Evolutionary conservation across 1,139 yeast genomes (phyloP), one percentile per base, ranked within the genome.

Genomic region (Fermentozyma sake): DNA sequence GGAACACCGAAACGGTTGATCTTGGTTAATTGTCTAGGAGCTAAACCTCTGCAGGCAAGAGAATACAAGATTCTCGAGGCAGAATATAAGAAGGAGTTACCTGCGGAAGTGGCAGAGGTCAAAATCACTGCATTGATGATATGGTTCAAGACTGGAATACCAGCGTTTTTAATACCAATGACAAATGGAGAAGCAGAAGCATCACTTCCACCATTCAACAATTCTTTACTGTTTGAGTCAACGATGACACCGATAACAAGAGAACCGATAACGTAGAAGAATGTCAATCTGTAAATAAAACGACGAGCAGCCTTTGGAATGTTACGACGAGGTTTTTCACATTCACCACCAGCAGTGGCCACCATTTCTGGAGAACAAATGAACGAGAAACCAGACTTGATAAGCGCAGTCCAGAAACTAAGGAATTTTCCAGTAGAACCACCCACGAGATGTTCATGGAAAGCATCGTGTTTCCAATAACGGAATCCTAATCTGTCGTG

Each of bases 61-160:
- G 82, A 78, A 48, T 75, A 81, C 23, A 79, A 58, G 10, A 79
- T 72, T 64, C 91, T 70, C 9, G 87, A 71, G 12, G 82, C 78
- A 33, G 81, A 77, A 54, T 79, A 81, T 37, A 79, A 59, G 54
- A 77, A 84, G 0, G 87, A 79, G 55, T 80, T 81, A 27, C 82
- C 78, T 7, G 89, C 83, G 9, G 84, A 76, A 38, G 79, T 70
- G 31, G 83, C 82, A 32, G 82, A 79, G 7, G 80, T 58, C 48
- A 82, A 56, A 32, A 82, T 76, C 39, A 75, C 75, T 2, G 79
- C 89, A 46, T 82, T 82, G 41, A 82, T 64, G 28, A 82, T 64
- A 44, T 78, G 80, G 37, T 81, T 77, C 38, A 81, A 58, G 1
- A 68, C 80, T 1, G 57, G 58, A 35, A 80, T 78, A 4, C 75